Conservation (phyloP, 768 basidiomycete genomes). For the Tricholoma hemisulphureum region DNA sequence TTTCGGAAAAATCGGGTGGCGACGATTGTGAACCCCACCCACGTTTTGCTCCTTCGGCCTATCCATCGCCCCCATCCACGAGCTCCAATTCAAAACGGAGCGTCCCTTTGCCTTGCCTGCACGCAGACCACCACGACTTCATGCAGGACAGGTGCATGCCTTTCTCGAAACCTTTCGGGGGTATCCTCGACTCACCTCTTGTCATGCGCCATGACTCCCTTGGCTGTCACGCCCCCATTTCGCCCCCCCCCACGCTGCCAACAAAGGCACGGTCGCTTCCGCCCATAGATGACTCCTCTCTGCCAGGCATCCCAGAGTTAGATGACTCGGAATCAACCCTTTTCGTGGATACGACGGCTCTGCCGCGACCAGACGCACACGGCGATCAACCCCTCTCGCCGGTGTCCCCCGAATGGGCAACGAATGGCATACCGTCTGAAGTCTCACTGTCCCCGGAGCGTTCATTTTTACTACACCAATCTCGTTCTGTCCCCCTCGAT, state of each 20-base stretch:
- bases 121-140: constrained; percentile 2
- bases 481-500: background rate
- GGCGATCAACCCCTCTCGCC: constrained; percentile 9
- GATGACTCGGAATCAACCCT: constrained; percentile 12
- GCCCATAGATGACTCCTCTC: constrained; percentile 28
- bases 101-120: constrained; percentile 22
- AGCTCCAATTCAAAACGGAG: constrained; percentile 25
- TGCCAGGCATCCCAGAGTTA: constrained; percentile 9
- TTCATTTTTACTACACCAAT: constrained; percentile 1
- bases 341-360: background rate
- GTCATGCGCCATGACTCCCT: constrained; percentile 31
- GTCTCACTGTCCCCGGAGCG: constrained; percentile 2
- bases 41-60: background rate
- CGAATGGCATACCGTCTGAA: constrained; percentile 8
- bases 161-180: constrained; percentile 11
- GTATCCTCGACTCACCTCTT: constrained; percentile 35
- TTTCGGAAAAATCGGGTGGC: background rate
- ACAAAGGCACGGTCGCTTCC: constrained; percentile 37
- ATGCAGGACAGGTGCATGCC: constrained; percentile 1
- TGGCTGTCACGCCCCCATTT: constrained; percentile 30
- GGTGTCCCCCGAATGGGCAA: constrained; percentile 17
- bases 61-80: constrained; percentile 29
- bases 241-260: constrained; percentile 44
- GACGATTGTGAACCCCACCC: background rate
- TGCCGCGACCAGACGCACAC: constrained; percentile 2